phyloP scores from a whole-genome alignment of 352 stramenopile species.

The Phytophthora europaea region DNA sequence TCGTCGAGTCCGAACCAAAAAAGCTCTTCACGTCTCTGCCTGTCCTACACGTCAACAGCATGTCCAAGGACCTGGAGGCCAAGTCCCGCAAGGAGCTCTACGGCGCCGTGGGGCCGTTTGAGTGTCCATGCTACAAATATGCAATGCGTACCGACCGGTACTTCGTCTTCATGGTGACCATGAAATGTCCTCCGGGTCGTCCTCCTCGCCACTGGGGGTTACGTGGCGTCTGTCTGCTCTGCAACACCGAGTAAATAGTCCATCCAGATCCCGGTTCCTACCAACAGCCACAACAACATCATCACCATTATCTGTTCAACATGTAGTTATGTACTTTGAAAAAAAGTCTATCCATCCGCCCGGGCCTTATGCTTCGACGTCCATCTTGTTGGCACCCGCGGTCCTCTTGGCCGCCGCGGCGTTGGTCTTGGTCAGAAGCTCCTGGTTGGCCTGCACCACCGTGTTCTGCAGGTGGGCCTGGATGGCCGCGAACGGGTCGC shows the following conservation, averaged over 20 bases:
- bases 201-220: constrained; percentile 95
- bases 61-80: constrained; percentile 94
- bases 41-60: constrained; percentile 96
- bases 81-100: constrained; percentile 96
- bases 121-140: constrained; percentile 99
- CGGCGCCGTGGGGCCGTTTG: constrained; percentile 92
- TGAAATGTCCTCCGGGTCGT: constrained; percentile 91
- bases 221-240: constrained; percentile 94
- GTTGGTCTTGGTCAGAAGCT: constrained; percentile 55
- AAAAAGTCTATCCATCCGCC: neutral
- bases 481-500: constrained; percentile 87
- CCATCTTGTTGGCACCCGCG: constrained; percentile 39
- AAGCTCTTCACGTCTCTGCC: constrained; percentile 97
- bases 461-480: constrained; percentile 90
- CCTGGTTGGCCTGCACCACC: constrained; percentile 83
- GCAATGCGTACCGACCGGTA: constrained; percentile 94
- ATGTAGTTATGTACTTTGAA: constrained; percentile 30
- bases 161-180: constrained; percentile 97
- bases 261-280: neutral
- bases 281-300: neutral
- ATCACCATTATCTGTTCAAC: constrained; percentile 9
- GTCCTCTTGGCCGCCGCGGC: constrained; percentile 38
- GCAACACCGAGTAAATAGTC: constrained; percentile 91
- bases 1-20: constrained; percentile 98
- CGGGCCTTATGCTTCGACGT: constrained; percentile 43